phyloP scores from a whole-genome alignment of 208 protist species.

The Leishmania braziliensis region DNA sequence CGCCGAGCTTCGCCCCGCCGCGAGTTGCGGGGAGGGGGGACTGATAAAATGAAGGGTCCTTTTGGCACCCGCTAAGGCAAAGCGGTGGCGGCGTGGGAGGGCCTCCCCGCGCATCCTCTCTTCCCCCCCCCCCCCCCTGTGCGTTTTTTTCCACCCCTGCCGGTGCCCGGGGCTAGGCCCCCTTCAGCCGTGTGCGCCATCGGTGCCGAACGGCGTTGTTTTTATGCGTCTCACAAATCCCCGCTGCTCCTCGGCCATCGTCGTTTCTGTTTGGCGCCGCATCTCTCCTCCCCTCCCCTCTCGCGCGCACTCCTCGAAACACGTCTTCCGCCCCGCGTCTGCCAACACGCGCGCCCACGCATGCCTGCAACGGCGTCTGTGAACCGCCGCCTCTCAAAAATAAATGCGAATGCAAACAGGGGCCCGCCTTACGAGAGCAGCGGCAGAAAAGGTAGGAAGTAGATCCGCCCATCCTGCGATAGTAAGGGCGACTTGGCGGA shows the following conservation, averaged over 20 bases:
- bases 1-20: not conserved
- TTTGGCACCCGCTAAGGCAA: not conserved
- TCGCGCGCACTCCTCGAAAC: not conserved
- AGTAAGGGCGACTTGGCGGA: not conserved
- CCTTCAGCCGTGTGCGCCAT: not conserved
- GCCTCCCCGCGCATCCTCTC: not conserved
- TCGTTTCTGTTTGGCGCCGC: not conserved
- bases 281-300: not conserved
- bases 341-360: not conserved
- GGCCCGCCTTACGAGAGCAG: not conserved
- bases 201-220: not conserved
- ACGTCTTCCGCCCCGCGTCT: not conserved
- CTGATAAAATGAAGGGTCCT: not conserved
- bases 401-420: not conserved
- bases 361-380: not conserved
- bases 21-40: not conserved
- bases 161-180: too few species aligned
- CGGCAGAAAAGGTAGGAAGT: not conserved
- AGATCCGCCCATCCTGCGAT: not conserved
- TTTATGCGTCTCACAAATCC: not conserved
- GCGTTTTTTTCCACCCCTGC: too few species aligned
- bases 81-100: not conserved
- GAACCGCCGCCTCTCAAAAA: not conserved
- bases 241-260: not conserved
- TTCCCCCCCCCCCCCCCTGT: too few species aligned